Evolutionary conservation across 176 grass and related monocot species (phyloP).

Genomic region (Elymus sibiricus): DNA sequence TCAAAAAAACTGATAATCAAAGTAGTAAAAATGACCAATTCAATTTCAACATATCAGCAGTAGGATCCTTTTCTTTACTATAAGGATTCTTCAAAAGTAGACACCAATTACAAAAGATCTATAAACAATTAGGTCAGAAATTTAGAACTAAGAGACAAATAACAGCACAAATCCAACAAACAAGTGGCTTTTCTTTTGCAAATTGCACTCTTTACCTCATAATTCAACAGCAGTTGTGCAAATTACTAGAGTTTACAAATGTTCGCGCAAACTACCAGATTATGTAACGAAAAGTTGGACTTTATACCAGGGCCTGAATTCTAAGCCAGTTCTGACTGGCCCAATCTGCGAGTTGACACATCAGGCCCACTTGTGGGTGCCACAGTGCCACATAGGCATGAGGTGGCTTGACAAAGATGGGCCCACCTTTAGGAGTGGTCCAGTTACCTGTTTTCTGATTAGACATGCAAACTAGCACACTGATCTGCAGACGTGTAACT

Average conservation of each 20-base stretch:
- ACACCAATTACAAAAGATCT: neutral
- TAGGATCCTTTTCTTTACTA: neutral
- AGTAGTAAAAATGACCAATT: neutral
- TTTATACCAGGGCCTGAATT: neutral
- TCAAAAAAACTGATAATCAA: neutral
- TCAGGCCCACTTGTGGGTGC: neutral
- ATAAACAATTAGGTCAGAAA: neutral
- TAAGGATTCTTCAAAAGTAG: neutral
- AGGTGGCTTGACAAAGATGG: neutral
- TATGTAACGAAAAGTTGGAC: neutral
- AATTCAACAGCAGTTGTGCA: neutral
- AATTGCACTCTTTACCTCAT: neutral
- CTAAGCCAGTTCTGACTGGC: neutral
- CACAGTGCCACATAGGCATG: too few relatives aligned
- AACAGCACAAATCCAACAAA: neutral
- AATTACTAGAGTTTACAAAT: neutral
- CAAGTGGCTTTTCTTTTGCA: neutral
- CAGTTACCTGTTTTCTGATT: neutral
- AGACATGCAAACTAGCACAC: neutral
- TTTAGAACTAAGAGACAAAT: neutral
- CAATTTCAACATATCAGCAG: neutral
- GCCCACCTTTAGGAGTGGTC: neutral
- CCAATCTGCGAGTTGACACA: neutral
- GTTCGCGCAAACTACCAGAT: neutral
- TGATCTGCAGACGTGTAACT: neutral